Percentiles rank a stretch among this genome's conserved stretches.
Conservation (phyloP, 1,284 basidiomycete genomes). For the Cystobasidium pallidum region DNA sequence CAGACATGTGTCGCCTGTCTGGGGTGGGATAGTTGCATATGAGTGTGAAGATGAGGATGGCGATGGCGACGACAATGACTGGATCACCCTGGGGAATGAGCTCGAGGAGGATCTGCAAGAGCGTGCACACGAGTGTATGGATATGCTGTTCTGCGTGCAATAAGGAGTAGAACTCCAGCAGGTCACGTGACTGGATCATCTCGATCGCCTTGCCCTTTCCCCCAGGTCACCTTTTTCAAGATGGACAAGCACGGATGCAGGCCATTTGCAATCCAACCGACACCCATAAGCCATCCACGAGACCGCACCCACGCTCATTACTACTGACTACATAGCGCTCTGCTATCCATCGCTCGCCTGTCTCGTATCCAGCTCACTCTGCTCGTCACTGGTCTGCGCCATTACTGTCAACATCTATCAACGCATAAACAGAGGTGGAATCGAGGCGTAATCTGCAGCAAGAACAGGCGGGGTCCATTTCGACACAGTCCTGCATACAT, state of each 20-base stretch:
- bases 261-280: too few species aligned
- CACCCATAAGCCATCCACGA: too few species aligned
- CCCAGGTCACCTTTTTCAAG: not conserved
- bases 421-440: not conserved
- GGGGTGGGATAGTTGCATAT: too few species aligned
- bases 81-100: not conserved
- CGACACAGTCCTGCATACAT: not conserved
- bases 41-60: not conserved
- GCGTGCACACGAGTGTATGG: too few species aligned
- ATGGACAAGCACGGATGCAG: not conserved
- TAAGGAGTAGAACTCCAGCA: too few species aligned
- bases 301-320: not conserved
- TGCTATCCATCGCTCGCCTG: too few species aligned
- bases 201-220: not conserved
- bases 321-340: too few species aligned
- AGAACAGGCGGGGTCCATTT: not conserved
- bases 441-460: not conserved
- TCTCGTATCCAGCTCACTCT: not conserved
- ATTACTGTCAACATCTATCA: not conserved
- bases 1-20: too few species aligned
- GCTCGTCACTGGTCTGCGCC: not conserved
- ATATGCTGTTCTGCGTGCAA: too few species aligned
- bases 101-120: not conserved
- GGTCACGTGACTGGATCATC: constrained; percentile 1
- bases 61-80: not conserved